phyloP scores from a whole-genome alignment of 371 early-diverging fungal species.

The Conidiobolus incongruus region DNA sequence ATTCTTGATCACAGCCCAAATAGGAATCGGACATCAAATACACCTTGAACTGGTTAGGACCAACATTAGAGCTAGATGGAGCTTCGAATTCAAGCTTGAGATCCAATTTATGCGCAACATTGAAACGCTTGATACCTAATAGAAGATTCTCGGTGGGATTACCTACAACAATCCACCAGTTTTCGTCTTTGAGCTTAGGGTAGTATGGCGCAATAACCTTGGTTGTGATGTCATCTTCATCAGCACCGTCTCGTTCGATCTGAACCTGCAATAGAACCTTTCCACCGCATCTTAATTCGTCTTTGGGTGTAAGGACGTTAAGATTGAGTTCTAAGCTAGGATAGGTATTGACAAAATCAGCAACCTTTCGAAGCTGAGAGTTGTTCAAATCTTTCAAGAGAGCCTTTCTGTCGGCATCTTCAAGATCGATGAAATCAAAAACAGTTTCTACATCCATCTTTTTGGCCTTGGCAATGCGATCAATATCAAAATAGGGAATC shows the following conservation, averaged over 20 bases:
- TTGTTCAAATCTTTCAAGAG: conserved; percentile 30
- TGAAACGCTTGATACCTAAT: conserved; percentile 73
- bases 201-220: conserved; percentile 76
- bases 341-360: conserved; percentile 74
- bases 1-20: conserved; percentile 80
- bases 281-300: conserved; percentile 28
- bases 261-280: conserved; percentile 34
- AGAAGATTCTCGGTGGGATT: conserved; percentile 53
- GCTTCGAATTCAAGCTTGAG: conserved; percentile 63
- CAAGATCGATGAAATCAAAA: conserved; percentile 85
- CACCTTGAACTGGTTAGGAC: conserved; percentile 39
- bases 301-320: conserved; percentile 30
- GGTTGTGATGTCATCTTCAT: conserved; percentile 25
- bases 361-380: conserved; percentile 55
- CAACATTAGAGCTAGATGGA: conserved; percentile 43
- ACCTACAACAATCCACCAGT: conserved; percentile 92
- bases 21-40: conserved; percentile 88
- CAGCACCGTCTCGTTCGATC: conserved; percentile 67
- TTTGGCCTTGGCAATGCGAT: conserved; percentile 41
- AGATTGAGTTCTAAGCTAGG: conserved; percentile 72
- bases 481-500: conserved; percentile 58
- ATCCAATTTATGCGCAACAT: conserved; percentile 33
- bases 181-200: conserved; percentile 78
- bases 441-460: conserved; percentile 49
- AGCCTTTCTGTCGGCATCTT: conserved; percentile 58